Evolutionary conservation across 2,329 filamentous ascomycete species (phyloP).

Genomic region (Alternaria atra): DNA sequence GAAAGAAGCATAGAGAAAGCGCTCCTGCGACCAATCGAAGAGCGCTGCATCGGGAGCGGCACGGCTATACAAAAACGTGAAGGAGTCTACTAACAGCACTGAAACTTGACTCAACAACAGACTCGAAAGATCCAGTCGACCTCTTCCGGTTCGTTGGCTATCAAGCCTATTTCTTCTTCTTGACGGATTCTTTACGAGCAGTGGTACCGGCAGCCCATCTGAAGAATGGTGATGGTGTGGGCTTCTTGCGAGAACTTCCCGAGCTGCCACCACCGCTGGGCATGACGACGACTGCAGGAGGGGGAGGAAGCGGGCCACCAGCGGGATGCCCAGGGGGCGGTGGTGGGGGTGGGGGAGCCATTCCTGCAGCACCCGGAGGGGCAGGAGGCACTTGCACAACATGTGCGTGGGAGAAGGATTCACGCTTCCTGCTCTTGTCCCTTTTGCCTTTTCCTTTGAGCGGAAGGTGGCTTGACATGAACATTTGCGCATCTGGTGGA

Average conservation of each 20-base stretch:
- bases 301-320: constrained; percentile 19
- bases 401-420: constrained; percentile 18
- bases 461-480: constrained; percentile 22
- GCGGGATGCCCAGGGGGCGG: constrained; percentile 13
- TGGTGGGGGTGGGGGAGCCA: constrained; percentile 15
- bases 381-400: constrained; percentile 18
- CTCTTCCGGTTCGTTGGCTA: neutral
- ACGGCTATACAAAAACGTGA: neutral
- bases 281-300: constrained; percentile 18
- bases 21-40: neutral
- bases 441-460: constrained; percentile 24
- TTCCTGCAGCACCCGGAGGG: neutral
- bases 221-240: constrained; percentile 26
- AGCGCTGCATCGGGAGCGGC: neutral
- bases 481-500: constrained; percentile 27
- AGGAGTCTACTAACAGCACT: neutral
- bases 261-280: constrained; percentile 11
- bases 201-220: constrained; percentile 33
- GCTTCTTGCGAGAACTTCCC: constrained; percentile 19
- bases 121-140: neutral
- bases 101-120: neutral
- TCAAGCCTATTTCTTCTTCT: constrained; percentile 14
- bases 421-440: constrained; percentile 27
- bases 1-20: neutral
- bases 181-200: constrained; percentile 9